A percentile compares a stretch with the other conserved stretches of the same genome.
phyloP scores from a whole-genome alignment of 2,329 filamentous ascomycete species.

The Helotiales sp. region DNA sequence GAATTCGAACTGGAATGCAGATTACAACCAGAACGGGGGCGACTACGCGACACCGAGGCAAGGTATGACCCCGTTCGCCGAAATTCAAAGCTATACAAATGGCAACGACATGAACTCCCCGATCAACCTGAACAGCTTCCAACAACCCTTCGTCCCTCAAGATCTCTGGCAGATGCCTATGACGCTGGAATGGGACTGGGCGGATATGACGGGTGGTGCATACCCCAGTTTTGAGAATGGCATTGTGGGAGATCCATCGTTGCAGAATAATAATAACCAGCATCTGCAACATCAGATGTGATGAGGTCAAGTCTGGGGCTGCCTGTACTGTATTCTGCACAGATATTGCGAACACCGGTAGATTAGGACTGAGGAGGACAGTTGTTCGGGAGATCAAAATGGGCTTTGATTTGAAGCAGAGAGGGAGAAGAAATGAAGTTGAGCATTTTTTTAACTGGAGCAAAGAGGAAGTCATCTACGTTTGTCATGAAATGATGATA shows the following conservation, averaged over 20 bases:
- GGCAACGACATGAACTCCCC: constrained; percentile 41
- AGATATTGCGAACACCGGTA: not conserved
- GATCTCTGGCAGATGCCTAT: constrained; percentile 96
- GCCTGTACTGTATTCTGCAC: not conserved
- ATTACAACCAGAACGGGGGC: constrained; percentile 28
- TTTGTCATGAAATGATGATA: not conserved
- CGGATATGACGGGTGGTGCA: constrained; percentile 68
- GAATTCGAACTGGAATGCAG: constrained; percentile 35
- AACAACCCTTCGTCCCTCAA: constrained; percentile 87
- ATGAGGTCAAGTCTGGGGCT: not conserved
- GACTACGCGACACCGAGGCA: constrained; percentile 37
- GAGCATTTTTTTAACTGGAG: not conserved
- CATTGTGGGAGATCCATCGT: constrained; percentile 36
- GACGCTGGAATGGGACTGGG: constrained; percentile 82
- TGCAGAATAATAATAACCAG: constrained; percentile 35
- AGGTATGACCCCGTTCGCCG: constrained; percentile 38
- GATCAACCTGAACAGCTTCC: constrained; percentile 57
- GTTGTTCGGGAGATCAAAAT: not conserved
- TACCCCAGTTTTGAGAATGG: constrained; percentile 70
- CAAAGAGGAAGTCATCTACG: not conserved
- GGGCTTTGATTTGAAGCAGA: not conserved
- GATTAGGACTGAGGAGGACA: not conserved
- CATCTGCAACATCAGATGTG: constrained; percentile 39
- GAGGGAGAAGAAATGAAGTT: not conserved
- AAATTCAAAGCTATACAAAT: constrained; percentile 37